phyloP scores from a whole-genome alignment of 768 basidiomycete species.

The Rhodotorula diobovata region DNA sequence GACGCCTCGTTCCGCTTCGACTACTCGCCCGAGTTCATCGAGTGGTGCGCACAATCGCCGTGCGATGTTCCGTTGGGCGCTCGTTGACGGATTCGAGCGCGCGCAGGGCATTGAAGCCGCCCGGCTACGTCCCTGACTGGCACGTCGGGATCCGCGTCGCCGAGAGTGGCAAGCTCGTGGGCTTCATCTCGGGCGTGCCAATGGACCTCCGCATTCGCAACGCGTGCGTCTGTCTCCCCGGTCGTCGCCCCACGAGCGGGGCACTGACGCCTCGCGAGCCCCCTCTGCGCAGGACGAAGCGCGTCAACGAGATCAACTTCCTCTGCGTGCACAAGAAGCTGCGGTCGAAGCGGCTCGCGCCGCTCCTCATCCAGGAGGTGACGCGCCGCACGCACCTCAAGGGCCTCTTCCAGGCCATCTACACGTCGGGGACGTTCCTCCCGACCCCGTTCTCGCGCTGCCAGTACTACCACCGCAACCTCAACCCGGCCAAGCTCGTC shows the following conservation, averaged over 20 bases:
- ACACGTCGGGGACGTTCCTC: constrained; percentile 86
- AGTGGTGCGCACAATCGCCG: constrained; percentile 73
- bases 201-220: constrained; percentile 75
- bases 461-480: constrained; percentile 76
- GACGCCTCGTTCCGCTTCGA: constrained; percentile 94
- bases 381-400: constrained; percentile 84
- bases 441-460: constrained; percentile 89
- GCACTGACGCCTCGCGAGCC: too few species aligned
- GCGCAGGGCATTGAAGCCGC: constrained; percentile 83
- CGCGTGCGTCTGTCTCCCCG: constrained; percentile 57
- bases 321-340: constrained; percentile 97
- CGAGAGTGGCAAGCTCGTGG: constrained; percentile 80
- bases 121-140: constrained; percentile 90
- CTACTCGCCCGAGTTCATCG: constrained; percentile 87
- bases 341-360: constrained; percentile 87
- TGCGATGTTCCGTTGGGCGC: neutral
- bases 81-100: too few species aligned
- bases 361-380: constrained; percentile 94
- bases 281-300: constrained; percentile 60
- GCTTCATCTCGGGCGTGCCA: constrained; percentile 91
- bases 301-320: constrained; percentile 88
- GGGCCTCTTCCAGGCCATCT: constrained; percentile 93
- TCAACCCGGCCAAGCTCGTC: constrained; percentile 87
- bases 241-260: neutral
- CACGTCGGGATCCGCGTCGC: constrained; percentile 80